Base-by-base conservation (phyloP, 2,329 filamentous ascomycete genomes). In the Huntiella moniliformis region DNA sequence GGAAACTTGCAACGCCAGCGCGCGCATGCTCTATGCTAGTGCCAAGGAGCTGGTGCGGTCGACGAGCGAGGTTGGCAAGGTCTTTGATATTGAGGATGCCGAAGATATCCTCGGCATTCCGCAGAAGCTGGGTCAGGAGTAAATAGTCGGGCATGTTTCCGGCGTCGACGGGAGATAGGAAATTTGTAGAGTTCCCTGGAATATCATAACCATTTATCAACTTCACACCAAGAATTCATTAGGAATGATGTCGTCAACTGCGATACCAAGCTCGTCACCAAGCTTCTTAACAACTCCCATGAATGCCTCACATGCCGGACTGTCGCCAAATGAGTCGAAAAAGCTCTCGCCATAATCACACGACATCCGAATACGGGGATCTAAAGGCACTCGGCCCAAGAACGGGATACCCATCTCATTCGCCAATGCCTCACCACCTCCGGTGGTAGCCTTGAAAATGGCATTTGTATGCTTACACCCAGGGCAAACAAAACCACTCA, bases 341-440 rank as follows among this genome's bases (percentile, higher is more conserved):
- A 92, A 98, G 61, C 86, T 95, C 72, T 98, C 91, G 4, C 92
- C 91, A 61, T 83, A 95, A 61, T 98, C 91, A 57, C 88, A 95
- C 2, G 87, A 81, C 82, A 95, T 92, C 6, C 91, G 83, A 53
- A 98, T 94, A 51, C 88, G 70, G 3, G 91, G 88, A 57, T 98
- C 91, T 44, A 98, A 64, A 34, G 91, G 91, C 10, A 98, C 87
- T 10, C 82, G 73, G 1, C 91, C 91, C 18, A 98, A 62, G 59
- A 93, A 98, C 0, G 83, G 83, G 11, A 98, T 82, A 1, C 72
- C 74, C 70, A 88, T 85, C 60, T 96, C 88, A 58, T 80, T 70
- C 2, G 91, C 88, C 52, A 98, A 61, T 37, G 73, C 76, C 47
- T 70, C 70, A 2, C 83, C 91, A 15, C 92, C 91, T 6, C 91